Conservation (phyloP, 805 yeast genomes). For the Cyberlindnera maritima region DNA sequence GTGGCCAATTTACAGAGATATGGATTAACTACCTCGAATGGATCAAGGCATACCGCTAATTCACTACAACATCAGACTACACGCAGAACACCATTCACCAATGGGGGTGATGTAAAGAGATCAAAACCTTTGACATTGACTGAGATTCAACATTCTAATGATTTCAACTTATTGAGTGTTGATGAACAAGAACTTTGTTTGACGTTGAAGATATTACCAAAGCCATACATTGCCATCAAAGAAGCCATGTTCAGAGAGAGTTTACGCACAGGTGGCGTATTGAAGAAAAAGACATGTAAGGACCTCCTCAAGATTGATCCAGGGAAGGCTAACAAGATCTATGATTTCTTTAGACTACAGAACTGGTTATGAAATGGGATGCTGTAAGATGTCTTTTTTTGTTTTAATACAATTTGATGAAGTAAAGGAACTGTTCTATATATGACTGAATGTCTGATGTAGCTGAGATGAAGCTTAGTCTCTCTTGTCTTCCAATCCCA, state of each 20-base stretch:
- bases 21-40: constrained; percentile 30
- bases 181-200: constrained; percentile 88
- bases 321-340: constrained; percentile 79
- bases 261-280: constrained; percentile 74
- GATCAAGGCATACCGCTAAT: constrained; percentile 34
- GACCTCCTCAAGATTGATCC: constrained; percentile 84
- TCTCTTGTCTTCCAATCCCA: constrained; percentile 21
- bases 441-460: background rate
- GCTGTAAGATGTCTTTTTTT: too few relatives aligned
- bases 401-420: too few relatives aligned
- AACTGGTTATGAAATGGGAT: constrained; percentile 60
- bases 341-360: constrained; percentile 90
- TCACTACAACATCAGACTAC: constrained; percentile 28
- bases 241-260: constrained; percentile 87
- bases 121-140: constrained; percentile 48
- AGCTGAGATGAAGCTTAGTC: constrained; percentile 4
- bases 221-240: constrained; percentile 90
- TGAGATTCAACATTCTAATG: constrained; percentile 77
- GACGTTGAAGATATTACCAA: constrained; percentile 80
- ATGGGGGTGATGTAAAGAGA: constrained; percentile 27
- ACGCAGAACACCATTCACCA: constrained; percentile 22
- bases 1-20: constrained; percentile 58
- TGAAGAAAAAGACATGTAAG: constrained; percentile 83
- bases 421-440: too few relatives aligned
- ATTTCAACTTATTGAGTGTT: constrained; percentile 75